Base-by-base conservation (phyloP, 345 rosid species). In the Salix brachista region DNA sequence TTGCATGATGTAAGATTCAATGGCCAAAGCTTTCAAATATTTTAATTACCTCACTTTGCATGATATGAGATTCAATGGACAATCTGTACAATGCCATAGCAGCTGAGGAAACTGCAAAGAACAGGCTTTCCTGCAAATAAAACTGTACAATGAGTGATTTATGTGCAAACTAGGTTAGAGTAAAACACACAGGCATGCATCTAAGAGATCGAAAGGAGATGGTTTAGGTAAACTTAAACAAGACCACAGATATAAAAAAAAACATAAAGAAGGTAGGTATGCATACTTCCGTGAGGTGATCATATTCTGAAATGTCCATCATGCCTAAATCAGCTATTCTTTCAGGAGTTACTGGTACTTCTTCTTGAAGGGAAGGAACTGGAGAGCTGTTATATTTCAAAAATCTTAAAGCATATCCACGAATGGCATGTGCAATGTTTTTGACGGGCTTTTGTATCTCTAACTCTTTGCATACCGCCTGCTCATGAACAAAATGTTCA, bases 271-370 rank as follows among this genome's bases (percentile, higher is more conserved):
- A 74, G 42, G 14, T 50, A 67, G 61, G 58, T 8, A 44, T 44
- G 69, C 92, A 74, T 91, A 96, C 99, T 87, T 96, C 99, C 66
- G 97, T 85, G 67, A 91, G 85, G 74, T 88, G 86, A 82, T 91
- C 92, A 76, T 88, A 91, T 89, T 92, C 84, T 41, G 91, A 88
- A 69, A 77, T 69, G 44, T 90, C 94, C 85, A 82, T 62, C 80
- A 79, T 79, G 81, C 90, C 96, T 25, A 78, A 66, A 71, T 87
- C 91, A 64, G 84, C 88, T 73, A 85, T 77, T 76, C 82, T 80
- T 79, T 89, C 94, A 58, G 93, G 86, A 72, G 89, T 86, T 74
- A 87, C 77, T 11, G 91, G 93, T 75, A 88, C 90, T 78, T 87
- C 90, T 78, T 87, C 93, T 83, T 83, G 91, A 80, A 78, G 80